Conservation (phyloP, 1,139 yeast genomes). For the Saccharomyces hybrid region DNA sequence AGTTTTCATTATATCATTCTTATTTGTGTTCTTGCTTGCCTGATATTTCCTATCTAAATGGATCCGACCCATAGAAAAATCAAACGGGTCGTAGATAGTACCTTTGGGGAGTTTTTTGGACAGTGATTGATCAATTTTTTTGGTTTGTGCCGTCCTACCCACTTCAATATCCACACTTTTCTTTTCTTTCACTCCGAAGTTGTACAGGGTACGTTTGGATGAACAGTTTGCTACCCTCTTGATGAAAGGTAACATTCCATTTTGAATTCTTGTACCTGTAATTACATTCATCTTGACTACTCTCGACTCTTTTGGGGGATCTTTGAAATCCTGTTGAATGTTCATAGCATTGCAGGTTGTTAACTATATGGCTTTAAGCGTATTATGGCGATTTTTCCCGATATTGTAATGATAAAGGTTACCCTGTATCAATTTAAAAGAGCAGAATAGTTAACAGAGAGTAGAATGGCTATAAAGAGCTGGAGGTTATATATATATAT, state of each 20-base stretch:
- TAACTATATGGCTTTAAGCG: neutral
- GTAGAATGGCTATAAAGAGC: neutral
- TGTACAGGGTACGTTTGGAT: neutral
- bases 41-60: slow-evolving; percentile 29
- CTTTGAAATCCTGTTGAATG: slow-evolving; percentile 1
- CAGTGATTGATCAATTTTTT: slow-evolving; percentile 53
- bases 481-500: neutral
- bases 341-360: neutral
- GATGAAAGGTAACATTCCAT: neutral
- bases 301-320: slow-evolving; percentile 38
- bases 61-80: slow-evolving; percentile 55
- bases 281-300: slow-evolving; percentile 25
- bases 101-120: neutral
- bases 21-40: slow-evolving; percentile 11
- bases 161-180: slow-evolving; percentile 90
- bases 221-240: neutral
- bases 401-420: neutral
- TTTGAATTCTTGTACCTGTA: neutral
- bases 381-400: neutral
- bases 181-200: slow-evolving; percentile 19
- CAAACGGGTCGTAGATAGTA: slow-evolving; percentile 62
- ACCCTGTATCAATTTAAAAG: neutral
- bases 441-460: neutral
- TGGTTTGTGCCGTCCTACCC: slow-evolving; percentile 83
- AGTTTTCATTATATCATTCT: slow-evolving; percentile 44